Base-by-base conservation (phyloP, 2,329 filamentous ascomycete species). In the Penicillium nordicum region DNA sequence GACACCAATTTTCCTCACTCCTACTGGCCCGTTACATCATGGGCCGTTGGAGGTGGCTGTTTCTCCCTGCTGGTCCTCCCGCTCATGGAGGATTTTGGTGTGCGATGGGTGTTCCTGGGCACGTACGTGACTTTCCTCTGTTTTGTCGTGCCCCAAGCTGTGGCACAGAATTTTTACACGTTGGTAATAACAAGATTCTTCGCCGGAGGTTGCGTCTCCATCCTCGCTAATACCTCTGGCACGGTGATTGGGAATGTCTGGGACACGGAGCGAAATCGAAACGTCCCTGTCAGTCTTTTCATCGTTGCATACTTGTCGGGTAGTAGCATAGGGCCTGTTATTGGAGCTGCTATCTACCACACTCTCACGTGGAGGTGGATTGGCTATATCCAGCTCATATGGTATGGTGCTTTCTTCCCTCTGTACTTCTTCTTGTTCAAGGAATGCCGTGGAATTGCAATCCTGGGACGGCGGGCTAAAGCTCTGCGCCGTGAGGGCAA, bases 91-190 rank as follows among this genome's bases (percentile, higher is more conserved):
- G 70, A 74, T 40, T 76, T 75, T 52, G 77, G 77, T 23, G 68
- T 77, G 7, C 66, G 72, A 55, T 70, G 68, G 58, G 76, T 75
- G 9, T 79, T 77, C 50, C 55, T 78, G 36, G 62, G 56, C 16
- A 65, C 73, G 5, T 76, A 77, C 54, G 57, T 70, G 7, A 48
- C 69, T 8, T 69, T 79, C 37, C 67, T 77, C 27, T 68, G 77
- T 21, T 79, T 78, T 55, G 63, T 77, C 6, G 67, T 80, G 10
- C 75, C 76, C 0, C 75, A 76, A 54, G 76, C 72, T 0, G 53
- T 79, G 9, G 77, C 78, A 0, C 70, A 70, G 14, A 79, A 78
- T 56, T 79, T 79, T 48, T 76, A 76, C 10, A 79, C 78, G 0
- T 55, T 80, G 5, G 65, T 80, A 1, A 67, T 77, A 3, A 75